Evolutionary conservation across 164 flowering plant species (phyloP).

Genomic region (Malania oleifera): DNA sequence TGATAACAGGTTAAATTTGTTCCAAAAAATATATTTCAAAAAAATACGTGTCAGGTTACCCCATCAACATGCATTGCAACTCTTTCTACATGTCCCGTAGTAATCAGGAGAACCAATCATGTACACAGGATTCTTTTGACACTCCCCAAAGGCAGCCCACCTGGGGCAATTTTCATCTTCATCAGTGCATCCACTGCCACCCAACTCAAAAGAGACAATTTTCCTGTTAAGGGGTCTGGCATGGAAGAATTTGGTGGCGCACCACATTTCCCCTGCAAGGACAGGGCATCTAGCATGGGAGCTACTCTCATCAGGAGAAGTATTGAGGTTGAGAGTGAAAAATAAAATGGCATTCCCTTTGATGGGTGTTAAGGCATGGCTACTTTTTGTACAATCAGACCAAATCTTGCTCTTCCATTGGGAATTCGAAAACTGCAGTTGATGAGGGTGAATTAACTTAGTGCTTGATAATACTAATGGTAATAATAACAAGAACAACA

Average conservation of each 20-base stretch:
- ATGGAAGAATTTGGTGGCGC: conserved; percentile 57
- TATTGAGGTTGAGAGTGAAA: conserved; percentile 54
- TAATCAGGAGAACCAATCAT: conserved; percentile 85
- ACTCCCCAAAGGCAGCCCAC: conserved; percentile 89
- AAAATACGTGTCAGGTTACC: background rate
- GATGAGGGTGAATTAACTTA: background rate
- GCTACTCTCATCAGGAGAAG: conserved; percentile 60
- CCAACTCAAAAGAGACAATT: conserved; percentile 16
- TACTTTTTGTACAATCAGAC: conserved; percentile 47
- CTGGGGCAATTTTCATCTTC: conserved; percentile 60
- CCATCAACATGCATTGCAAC: conserved; percentile 65
- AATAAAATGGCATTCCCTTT: conserved; percentile 78
- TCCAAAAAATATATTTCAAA: background rate
- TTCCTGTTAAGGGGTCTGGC: conserved; percentile 19
- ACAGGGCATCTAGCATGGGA: conserved; percentile 68
- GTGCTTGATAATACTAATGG: too few species aligned
- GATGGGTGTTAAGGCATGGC: conserved; percentile 41
- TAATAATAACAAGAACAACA: too few species aligned
- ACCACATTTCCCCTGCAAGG: conserved; percentile 75
- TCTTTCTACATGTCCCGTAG: conserved; percentile 80
- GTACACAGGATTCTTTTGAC: conserved; percentile 65
- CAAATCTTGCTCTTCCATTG: conserved; percentile 29
- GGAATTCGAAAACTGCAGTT: conserved; percentile 18
- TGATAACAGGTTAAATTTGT: too few species aligned
- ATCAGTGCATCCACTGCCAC: conserved; percentile 61